Base-by-base conservation (phyloP, 75 land plant species). In the Selaginella moellendorffii region DNA sequence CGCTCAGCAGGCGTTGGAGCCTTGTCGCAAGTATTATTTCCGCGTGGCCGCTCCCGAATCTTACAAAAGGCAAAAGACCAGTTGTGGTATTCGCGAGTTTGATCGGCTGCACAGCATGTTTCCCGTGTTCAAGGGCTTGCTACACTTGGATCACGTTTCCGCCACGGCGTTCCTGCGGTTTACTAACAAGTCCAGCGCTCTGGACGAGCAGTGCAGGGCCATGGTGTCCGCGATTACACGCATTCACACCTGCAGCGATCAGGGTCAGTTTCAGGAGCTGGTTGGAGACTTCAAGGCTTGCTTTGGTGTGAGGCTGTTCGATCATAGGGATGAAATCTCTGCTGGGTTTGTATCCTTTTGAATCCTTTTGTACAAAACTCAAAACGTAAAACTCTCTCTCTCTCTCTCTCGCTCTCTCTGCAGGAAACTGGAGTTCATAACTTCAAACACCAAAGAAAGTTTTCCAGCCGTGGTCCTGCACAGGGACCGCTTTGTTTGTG, bases 11-110 rank as follows among this genome's bases (percentile, higher is more conserved):
- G 46, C 46, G 46, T 36, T 36, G 46, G 46, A 36, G 46, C 46
- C 46, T 36, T 36, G 46, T 36, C 46, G 46, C 46, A 36, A 36
- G 46, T 36, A 36, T 36, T 36, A 36, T 36, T 5, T 36, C 46
- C 46, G 46, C 46, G 46, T 36, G 46, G 46, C 46, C 46, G 46
- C 46, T 36, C 46, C 46, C 46, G 46, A 36, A 36, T 36, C 46
- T 36, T 36, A 36, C 46, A 36, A 36, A 5, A 36, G 10, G 46
- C 46, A 36, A 36, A 36, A 36, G 46, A 36, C 46, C 46, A 36
- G 46, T 36, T 36, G 46, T 36, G 46, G 46, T 36, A 36, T 36
- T 36, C 46, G 5, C 46, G 46, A 36, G 46, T 36, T 36, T 36
- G 46, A 36, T 36, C 46, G 46, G 46, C 46, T 36, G 46, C 46